Base-by-base conservation (phyloP, 805 yeast species). In the Teunomyces cretensis region DNA sequence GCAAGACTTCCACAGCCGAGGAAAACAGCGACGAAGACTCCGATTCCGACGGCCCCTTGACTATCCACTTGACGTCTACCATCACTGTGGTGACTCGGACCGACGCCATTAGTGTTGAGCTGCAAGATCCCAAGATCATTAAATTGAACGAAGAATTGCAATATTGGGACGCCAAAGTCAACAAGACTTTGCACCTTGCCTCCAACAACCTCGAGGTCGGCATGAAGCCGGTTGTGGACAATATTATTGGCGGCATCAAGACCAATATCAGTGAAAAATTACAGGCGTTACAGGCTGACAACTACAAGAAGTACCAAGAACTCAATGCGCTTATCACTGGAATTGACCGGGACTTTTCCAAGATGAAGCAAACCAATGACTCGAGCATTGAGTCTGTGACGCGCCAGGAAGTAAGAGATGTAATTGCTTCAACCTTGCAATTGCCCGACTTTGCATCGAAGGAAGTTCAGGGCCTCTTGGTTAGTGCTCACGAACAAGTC, bases 401-500 rank as follows among this genome's bases (percentile, higher is more conserved):
- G 2, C 53, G 77, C 40, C 72, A 72, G 51, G 62, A 58, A 26
- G 61, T 72, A 49, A 50, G 76, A 43, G 73, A 65, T 46, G 51
- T 54, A 16, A 69, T 72, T 17, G 51, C 55, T 12, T 49, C 49
- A 13, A 48, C 67, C 1, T 57, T 58, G 41, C 52, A 59, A 9
- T 49, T 52, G 11, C 60, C 66, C 3, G 63, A 59, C 28, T 49
- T 48, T 7, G 46, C 51, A 26, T 49, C 61, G 38, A 42, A 47
- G 2, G 36, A 42, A 13, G 58, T 71, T 8, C 70, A 67, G 42
- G 47, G 43, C 1, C 32, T 45, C 26, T 52, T 72, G 30, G 58
- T 56, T 39, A 58, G 54, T 3, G 55, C 51, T 8, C 72, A 69
- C 45, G 60, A 55, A 15, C 27, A 44, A 7, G 44, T 72, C 9